Conservation (phyloP, 192 early-diverging fungal genomes). For the Thamnidium elegans region DNA sequence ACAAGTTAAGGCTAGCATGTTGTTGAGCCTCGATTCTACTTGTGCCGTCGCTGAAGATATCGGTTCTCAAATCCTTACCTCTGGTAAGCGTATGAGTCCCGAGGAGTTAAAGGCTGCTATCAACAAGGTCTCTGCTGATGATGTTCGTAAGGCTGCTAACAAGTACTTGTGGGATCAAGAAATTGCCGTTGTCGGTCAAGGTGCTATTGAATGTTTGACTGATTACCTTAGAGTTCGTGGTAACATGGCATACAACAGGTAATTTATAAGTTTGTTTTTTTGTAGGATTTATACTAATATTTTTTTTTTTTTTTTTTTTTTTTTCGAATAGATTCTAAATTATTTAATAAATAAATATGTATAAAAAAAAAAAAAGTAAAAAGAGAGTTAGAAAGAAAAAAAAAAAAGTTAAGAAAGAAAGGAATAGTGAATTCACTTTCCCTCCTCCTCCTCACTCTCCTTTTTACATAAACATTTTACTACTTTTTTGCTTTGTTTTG, state of each 20-base stretch:
- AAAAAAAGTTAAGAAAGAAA: not conserved
- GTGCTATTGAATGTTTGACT: conserved; percentile 87
- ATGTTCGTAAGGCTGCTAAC: conserved; percentile 82
- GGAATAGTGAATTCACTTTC: not conserved
- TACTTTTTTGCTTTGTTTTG: not conserved
- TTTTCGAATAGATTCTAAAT: conserved; percentile 14
- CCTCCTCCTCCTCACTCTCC: no score
- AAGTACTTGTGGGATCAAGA: conserved; percentile 96
- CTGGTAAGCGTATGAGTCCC: conserved; percentile 86
- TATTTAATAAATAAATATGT: not conserved
- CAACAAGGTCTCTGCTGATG: conserved; percentile 74
- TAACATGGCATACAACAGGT: conserved; percentile 79
- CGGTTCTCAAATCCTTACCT: conserved; percentile 91
- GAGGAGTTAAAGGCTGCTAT: conserved; percentile 86
- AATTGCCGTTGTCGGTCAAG: conserved; percentile 71
- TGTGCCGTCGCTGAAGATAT: conserved; percentile 96
- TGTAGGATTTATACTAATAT: not conserved
- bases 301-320: not conserved
- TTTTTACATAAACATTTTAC: not conserved
- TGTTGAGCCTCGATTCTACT: conserved; percentile 89
- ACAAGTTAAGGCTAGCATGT: conserved; percentile 92
- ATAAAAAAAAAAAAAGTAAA: not conserved
- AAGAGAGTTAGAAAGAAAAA: not conserved
- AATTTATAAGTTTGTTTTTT: conserved; percentile 9
- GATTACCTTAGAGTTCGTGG: conserved; percentile 91